These are phyloP conservation scores for Penicilliopsis zonata DNA, from an alignment of 495 filamentous ascomycete genomes.

Conservation along the genomic window DNA sequence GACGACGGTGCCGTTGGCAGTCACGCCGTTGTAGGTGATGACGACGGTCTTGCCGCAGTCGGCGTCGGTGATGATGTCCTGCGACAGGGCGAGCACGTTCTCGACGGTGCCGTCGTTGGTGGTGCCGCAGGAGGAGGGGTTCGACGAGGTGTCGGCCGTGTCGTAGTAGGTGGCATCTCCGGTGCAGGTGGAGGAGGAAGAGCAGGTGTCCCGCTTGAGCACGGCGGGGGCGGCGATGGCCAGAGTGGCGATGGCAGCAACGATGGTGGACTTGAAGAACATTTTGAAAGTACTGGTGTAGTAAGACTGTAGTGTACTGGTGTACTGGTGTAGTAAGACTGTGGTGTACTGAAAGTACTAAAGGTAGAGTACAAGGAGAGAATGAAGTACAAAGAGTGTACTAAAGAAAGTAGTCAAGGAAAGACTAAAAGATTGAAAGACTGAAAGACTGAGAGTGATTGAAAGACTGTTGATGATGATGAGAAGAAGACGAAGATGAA, in stretches of 20 bases:
- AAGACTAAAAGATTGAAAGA: too few relatives aligned
- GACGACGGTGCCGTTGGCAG: slow-evolving; percentile 41
- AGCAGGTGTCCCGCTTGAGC: slow-evolving; percentile 25
- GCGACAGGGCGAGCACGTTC: slow-evolving; percentile 33
- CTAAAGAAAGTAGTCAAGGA: too few relatives aligned
- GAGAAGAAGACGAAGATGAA: too few relatives aligned
- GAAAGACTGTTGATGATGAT: too few relatives aligned
- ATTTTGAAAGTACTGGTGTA: too few relatives aligned
- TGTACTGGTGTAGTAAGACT: too few relatives aligned
- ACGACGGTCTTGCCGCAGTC: slow-evolving; percentile 57
- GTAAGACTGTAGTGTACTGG: too few relatives aligned
- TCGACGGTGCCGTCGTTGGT: slow-evolving; percentile 29
- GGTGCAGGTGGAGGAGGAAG: slow-evolving; percentile 17
- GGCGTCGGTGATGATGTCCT: slow-evolving; percentile 43
- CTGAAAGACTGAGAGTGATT: too few relatives aligned
- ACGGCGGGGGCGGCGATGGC: slow-evolving; percentile 8
- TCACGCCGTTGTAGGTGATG: slow-evolving; percentile 44
- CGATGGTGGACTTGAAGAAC: too few relatives aligned
- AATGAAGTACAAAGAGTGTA: too few relatives aligned
- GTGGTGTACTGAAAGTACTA: too few relatives aligned
- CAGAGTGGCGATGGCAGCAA: slow-evolving; percentile 6
- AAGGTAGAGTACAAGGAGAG: too few relatives aligned
- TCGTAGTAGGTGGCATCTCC: slow-evolving; percentile 38
- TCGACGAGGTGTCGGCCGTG: slow-evolving; percentile 19
- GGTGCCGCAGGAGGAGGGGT: slow-evolving; percentile 32